Base-by-base conservation (phyloP, 2,329 filamentous ascomycete genomes). In the Hymenoscyphus infarciens region DNA sequence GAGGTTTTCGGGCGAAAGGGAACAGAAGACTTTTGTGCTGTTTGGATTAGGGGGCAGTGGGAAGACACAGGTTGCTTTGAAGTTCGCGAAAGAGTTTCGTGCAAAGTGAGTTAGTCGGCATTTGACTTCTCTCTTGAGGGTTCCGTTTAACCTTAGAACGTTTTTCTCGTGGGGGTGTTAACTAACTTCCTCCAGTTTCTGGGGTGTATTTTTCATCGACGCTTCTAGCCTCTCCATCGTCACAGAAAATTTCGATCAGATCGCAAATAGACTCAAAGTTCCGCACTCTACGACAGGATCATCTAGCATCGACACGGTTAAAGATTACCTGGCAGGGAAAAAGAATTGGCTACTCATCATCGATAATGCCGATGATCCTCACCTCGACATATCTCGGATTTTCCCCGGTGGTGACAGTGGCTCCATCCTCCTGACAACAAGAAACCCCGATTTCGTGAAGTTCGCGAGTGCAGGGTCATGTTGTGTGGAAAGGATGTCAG, bases 331-430 rank as follows among this genome's bases (percentile, higher is more conserved):
- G 8, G 38, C 66, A 3, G 55, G 22, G 4, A 58, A 70, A 22
- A 63, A 64, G 11, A 63, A 69, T 5, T 76, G 74, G 74, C 69
- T 77, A 10, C 66, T 76, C n/a, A 70, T 80, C 4, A 72, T 80
- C 27, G 77, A 80, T 65, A 80, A 79, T 63, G 77, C 75, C 0
- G 77, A 80, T 57, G 71, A 77, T 64, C 70, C 74, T 7, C 60
- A 67, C 5, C n/a, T 31, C 13, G 72, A 57, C 64, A 72, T 66
- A 63, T 63, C 65, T 61, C 53, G 65, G 58, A 56, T 74, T 63
- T 45, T 74, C 73, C 61, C 75, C 70, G 1, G 33, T 60, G 25
- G 73, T 67, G 13, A 63, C 65, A 29, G 64, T 54, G 65, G 77
- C 70, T n/a, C 69, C 49, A 72, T 78, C n/a, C 59, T 79, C 1